phyloP scores from a whole-genome alignment of 768 basidiomycete species.

The Amyloporia xantha region DNA sequence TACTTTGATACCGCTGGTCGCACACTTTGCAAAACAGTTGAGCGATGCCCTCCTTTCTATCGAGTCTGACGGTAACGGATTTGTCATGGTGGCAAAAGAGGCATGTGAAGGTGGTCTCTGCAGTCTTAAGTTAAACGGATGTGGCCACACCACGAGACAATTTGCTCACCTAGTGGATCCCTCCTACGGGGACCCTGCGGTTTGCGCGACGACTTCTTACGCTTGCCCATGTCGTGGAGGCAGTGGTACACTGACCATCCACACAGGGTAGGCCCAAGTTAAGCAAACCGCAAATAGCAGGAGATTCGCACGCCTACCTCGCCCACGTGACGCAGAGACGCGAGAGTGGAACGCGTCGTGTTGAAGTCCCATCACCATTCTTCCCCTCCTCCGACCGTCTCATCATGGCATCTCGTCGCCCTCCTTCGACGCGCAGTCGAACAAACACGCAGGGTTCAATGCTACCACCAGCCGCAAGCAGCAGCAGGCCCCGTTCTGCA shows the following conservation, averaged over 20 bases:
- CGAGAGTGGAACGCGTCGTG: constrained; percentile 13
- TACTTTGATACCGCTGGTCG: constrained; percentile 82
- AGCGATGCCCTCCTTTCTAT: constrained; percentile 80
- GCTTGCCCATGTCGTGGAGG: constrained; percentile 64
- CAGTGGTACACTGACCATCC: neutral
- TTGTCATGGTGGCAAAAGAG: constrained; percentile 88
- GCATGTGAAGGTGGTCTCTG: constrained; percentile 82
- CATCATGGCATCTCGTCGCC: constrained; percentile 61
- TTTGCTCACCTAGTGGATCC: constrained; percentile 61
- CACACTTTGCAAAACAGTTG: constrained; percentile 79
- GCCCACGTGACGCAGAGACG: constrained; percentile 14
- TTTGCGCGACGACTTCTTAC: constrained; percentile 85
- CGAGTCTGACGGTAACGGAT: constrained; percentile 78
- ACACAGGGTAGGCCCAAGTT: neutral
- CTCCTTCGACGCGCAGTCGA: constrained; percentile 34
- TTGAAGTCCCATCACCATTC: constrained; percentile 8
- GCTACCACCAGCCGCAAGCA: constrained; percentile 32
- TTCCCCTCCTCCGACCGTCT: too few species aligned
- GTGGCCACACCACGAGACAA: constrained; percentile 1
- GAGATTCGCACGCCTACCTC: constrained; percentile 11
- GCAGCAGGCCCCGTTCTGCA: constrained; percentile 40
- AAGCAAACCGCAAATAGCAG: neutral
- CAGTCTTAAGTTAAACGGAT: neutral
- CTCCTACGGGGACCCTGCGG: constrained; percentile 60
- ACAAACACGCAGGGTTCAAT: constrained; percentile 12